phyloP scores from a whole-genome alignment of 1,284 basidiomycete genomes.

The Rugosomyces carneus region DNA sequence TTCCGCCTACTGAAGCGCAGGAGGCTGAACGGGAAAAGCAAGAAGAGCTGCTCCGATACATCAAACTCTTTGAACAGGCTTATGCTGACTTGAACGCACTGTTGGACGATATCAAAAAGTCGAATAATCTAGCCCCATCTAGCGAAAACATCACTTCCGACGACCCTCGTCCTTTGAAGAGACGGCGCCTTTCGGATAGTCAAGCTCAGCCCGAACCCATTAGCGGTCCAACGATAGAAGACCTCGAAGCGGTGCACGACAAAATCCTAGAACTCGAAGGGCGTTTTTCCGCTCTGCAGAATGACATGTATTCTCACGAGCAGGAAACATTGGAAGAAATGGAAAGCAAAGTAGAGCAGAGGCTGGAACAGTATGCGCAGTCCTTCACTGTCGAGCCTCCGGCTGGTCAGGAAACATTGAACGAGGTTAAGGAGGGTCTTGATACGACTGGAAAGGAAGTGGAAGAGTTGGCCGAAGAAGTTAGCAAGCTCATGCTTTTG shows the following conservation, averaged over 20 bases:
- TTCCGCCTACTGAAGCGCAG: constrained; percentile 17
- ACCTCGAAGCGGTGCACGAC: constrained; percentile 33
- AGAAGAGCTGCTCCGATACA: constrained; percentile 23
- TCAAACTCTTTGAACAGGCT: constrained; percentile 20
- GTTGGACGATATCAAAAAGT: constrained; percentile 12
- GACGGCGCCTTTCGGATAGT: constrained; percentile 28
- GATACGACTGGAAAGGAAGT: constrained; percentile 29
- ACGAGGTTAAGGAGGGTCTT: constrained; percentile 19
- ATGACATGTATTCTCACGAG: constrained; percentile 37
- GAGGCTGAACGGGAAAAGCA: constrained; percentile 22
- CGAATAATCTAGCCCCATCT: background rate
- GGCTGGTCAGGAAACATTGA: constrained; percentile 1
- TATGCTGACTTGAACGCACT: constrained; percentile 17
- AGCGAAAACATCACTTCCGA: constrained; percentile 10
- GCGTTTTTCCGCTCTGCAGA: constrained; percentile 35
- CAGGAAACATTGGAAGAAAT: constrained; percentile 31
- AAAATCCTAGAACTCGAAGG: constrained; percentile 33
- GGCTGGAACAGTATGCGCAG: constrained; percentile 27
- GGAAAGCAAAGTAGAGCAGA: constrained; percentile 30
- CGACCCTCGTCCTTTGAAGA: constrained; percentile 30
- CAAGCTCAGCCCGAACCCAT: constrained; percentile 13
- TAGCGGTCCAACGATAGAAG: constrained; percentile 15
- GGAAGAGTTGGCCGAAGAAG: constrained; percentile 30
- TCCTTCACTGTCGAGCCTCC: constrained; percentile 14
- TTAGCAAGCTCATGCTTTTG: constrained; percentile 31